These are phyloP conservation scores for Choanephora cucurbitarum DNA, from an alignment of 371 early-diverging fungal species.

Conservation along the genomic window DNA sequence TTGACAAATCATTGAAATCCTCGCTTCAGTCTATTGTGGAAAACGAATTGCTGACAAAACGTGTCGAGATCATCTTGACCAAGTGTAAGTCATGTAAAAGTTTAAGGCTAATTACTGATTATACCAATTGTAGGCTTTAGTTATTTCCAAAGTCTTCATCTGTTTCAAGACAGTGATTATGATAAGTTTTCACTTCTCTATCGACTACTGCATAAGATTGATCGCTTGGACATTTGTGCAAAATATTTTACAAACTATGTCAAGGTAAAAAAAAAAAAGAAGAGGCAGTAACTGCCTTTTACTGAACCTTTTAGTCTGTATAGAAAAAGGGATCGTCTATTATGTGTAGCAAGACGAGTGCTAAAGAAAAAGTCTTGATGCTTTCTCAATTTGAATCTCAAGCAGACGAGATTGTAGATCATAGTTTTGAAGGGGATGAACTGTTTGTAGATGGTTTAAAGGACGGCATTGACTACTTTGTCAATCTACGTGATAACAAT, in stretches of 20 bases:
- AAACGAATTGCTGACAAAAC: conserved; percentile 65
- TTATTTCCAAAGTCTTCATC: conserved; percentile 50
- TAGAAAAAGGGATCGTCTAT: conserved; percentile 37
- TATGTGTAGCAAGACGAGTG: conserved; percentile 21
- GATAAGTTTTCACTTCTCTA: conserved; percentile 68
- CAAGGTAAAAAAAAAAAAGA: no score
- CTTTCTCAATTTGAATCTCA: conserved; percentile 66
- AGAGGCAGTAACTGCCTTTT: no score
- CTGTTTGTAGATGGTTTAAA: conserved; percentile 69
- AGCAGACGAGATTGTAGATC: conserved; percentile 65
- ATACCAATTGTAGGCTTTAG: conserved; percentile 59
- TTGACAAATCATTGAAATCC: conserved; percentile 77
- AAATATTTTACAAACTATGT: conserved; percentile 39
- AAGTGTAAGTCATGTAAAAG: conserved; percentile 46
- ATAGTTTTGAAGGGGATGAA: conserved; percentile 69
- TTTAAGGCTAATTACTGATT: not conserved
- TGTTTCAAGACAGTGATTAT: conserved; percentile 17
- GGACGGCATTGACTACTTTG: conserved; percentile 82
- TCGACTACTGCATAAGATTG: conserved; percentile 37
- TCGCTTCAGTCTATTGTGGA: conserved; percentile 67
- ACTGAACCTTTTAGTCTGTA: no score
- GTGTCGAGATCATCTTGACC: conserved; percentile 64
- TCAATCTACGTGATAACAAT: conserved; percentile 81
- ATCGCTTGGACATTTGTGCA: conserved; percentile 34
- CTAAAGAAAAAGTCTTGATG: conserved; percentile 23